These are phyloP conservation scores for Pseudogymnoascus sp. DNA, from an alignment of 2,329 filamentous ascomycete genomes.

Conservation along the genomic window DNA sequence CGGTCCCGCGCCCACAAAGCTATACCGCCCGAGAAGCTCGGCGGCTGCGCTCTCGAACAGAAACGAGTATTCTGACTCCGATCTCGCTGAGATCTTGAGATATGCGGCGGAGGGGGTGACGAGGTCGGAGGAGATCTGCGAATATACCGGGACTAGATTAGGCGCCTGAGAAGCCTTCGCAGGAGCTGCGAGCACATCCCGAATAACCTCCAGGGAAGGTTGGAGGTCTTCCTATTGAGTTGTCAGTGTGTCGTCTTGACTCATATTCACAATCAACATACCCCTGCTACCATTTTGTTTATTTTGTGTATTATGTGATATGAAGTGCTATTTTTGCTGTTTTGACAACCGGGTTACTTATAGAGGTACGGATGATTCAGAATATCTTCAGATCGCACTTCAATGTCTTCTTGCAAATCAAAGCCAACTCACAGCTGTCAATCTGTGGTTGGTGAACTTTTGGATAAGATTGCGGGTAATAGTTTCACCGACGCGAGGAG, in stretches of 20 bases:
- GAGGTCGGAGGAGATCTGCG: constrained; percentile 82
- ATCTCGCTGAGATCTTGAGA: constrained; percentile 76
- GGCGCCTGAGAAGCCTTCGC: constrained; percentile 45
- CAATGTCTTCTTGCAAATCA: neutral
- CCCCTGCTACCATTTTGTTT: constrained; percentile 1
- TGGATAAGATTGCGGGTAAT: constrained; percentile 1
- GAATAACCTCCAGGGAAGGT: constrained; percentile 53
- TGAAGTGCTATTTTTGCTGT: neutral
- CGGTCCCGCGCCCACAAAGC: constrained; percentile 79
- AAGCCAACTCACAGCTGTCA: neutral
- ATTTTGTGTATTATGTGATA: constrained; percentile 3
- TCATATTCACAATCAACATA: neutral
- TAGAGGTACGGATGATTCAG: neutral
- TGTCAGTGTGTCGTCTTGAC: constrained; percentile 17
- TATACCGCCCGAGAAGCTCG: constrained; percentile 89
- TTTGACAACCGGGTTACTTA: neutral
- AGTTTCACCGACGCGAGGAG: neutral
- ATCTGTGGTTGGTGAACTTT: constrained; percentile 1
- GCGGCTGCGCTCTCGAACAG: constrained; percentile 93
- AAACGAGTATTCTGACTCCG: constrained; percentile 72
- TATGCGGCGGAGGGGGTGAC: constrained; percentile 94
- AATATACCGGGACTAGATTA: constrained; percentile 75
- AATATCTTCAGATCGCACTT: neutral
- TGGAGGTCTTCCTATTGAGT: constrained; percentile 38
- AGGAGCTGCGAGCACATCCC: constrained; percentile 42